These are phyloP conservation scores for Yamadazyma aaseri DNA, from an alignment of 1,139 yeast genomes.

Conservation along the genomic window DNA sequence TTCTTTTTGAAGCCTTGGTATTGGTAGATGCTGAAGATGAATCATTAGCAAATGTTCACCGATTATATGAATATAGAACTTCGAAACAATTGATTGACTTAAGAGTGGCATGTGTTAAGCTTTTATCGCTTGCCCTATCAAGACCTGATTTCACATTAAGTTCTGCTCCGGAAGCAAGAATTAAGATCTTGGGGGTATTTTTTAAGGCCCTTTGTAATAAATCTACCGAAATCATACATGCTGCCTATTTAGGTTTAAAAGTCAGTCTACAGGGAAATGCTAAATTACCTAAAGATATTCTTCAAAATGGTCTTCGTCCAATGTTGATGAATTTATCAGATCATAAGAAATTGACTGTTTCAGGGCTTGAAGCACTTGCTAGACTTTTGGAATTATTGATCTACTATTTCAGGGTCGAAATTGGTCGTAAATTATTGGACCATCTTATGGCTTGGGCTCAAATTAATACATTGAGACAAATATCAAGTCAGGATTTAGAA, in stretches of 20 bases:
- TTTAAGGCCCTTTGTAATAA: conserved; percentile 89
- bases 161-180: conserved; percentile 79
- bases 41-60: conserved; percentile 82
- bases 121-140: conserved; percentile 80
- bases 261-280: conserved; percentile 83
- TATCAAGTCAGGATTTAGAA: conserved; percentile 72
- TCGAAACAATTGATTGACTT: conserved; percentile 83
- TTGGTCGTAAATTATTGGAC: conserved; percentile 88
- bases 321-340: conserved; percentile 94
- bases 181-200: conserved; percentile 86
- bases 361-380: conserved; percentile 90
- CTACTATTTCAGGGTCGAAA: conserved; percentile 93
- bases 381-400: conserved; percentile 81
- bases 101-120: conserved; percentile 83
- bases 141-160: conserved; percentile 75
- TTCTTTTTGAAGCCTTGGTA: conserved; percentile 87
- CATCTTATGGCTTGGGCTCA: conserved; percentile 98
- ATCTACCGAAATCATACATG: conserved; percentile 84
- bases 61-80: conserved; percentile 82
- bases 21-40: conserved; percentile 98
- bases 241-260: conserved; percentile 87
- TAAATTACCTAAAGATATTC: conserved; percentile 85
- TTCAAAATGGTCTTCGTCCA: conserved; percentile 93
- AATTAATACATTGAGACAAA: conserved; percentile 67
- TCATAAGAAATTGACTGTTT: conserved; percentile 82